These are phyloP conservation scores for Ogataea dorogensis DNA, from an alignment of 805 yeast genomes.

Conservation along the genomic window DNA sequence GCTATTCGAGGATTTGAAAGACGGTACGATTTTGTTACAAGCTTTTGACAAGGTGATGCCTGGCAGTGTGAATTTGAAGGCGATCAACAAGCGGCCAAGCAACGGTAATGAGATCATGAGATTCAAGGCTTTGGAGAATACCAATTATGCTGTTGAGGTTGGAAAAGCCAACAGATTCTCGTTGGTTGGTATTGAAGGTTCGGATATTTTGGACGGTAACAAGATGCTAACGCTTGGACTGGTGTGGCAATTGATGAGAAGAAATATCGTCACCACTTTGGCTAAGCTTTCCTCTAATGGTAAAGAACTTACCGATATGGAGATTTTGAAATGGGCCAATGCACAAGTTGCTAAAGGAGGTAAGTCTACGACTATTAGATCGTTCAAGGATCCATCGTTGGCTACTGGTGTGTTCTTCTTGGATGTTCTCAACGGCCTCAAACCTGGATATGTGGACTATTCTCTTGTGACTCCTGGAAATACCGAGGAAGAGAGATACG, in stretches of 20 bases:
- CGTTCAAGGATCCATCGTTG: slow-evolving; percentile 79
- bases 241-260: slow-evolving; percentile 98
- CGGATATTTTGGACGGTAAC: slow-evolving; percentile 93
- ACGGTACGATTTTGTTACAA: slow-evolving; percentile 83
- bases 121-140: slow-evolving; percentile 94
- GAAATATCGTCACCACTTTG: slow-evolving; percentile 86
- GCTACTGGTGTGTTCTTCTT: slow-evolving; percentile 78
- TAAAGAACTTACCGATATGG: slow-evolving; percentile 74
- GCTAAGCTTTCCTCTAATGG: slow-evolving; percentile 69
- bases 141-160: slow-evolving; percentile 96
- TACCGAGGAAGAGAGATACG: slow-evolving; percentile 83
- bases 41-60: slow-evolving; percentile 96
- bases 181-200: slow-evolving; percentile 95
- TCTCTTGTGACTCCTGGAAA: slow-evolving; percentile 79
- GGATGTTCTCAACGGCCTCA: slow-evolving; percentile 88
- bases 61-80: slow-evolving; percentile 77
- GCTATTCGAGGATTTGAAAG: slow-evolving; percentile 90
- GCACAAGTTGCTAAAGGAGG: slow-evolving; percentile 84
- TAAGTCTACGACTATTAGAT: slow-evolving; percentile 65
- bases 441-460: slow-evolving; percentile 97
- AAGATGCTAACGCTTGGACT: slow-evolving; percentile 85
- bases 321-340: slow-evolving; percentile 93
- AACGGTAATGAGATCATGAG: slow-evolving; percentile 75
- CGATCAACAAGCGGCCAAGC: slow-evolving; percentile 80
- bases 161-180: slow-evolving; percentile 93